Conservation (phyloP, 148 eudicot species). For the Silene conica region DNA sequence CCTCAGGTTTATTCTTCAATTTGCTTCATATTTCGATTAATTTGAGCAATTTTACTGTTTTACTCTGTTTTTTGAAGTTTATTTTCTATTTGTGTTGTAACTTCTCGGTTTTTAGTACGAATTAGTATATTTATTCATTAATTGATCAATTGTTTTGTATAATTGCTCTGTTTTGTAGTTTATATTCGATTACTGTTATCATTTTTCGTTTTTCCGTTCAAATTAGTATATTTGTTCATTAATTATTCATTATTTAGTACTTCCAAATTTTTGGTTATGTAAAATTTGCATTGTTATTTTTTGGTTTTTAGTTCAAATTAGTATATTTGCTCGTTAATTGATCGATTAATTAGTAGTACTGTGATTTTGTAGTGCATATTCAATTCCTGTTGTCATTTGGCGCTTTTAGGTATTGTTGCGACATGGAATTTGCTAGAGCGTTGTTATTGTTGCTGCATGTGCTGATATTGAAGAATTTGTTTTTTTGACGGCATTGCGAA, state of each 20-base stretch:
- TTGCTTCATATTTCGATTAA: background rate
- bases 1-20: constrained; percentile 23
- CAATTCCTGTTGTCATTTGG: background rate
- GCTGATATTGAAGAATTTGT: background rate
- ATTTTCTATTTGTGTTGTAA: background rate
- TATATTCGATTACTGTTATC: background rate
- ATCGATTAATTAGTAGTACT: too few species aligned
- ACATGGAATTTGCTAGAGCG: background rate
- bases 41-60: background rate
- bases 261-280: too few species aligned
- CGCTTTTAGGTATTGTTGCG: background rate
- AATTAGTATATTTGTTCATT: background rate
- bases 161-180: background rate
- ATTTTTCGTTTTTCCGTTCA: background rate
- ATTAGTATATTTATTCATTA: background rate
- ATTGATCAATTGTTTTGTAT: background rate
- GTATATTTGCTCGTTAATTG: background rate
- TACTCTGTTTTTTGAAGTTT: background rate
- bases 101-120: too few species aligned
- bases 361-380: background rate
- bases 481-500: background rate
- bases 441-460: background rate
- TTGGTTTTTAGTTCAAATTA: too few species aligned
- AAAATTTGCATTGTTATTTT: too few species aligned
- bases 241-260: too few species aligned